Conservation (phyloP, 2,329 filamentous ascomycete species). For the Tolypocladium cylindrosporum region DNA sequence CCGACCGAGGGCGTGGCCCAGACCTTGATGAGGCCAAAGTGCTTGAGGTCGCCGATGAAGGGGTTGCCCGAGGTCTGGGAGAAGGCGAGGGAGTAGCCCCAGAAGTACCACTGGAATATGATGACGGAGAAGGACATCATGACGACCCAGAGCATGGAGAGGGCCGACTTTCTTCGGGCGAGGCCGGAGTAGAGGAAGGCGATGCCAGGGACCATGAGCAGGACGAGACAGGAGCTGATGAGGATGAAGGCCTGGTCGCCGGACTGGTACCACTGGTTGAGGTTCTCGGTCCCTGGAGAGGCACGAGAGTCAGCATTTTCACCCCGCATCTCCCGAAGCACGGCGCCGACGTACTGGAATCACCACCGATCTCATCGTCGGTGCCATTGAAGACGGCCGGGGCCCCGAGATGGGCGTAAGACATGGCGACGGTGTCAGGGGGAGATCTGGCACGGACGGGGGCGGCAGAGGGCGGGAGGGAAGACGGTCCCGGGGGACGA, state of each 20-base stretch:
- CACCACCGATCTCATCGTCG: conserved; percentile 55
- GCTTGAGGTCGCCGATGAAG: conserved; percentile 82
- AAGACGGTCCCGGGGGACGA: background rate
- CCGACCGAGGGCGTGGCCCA: conserved; percentile 78
- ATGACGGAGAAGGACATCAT: conserved; percentile 90
- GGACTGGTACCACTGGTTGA: conserved; percentile 91
- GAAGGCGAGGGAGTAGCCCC: conserved; percentile 95
- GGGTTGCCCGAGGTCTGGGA: conserved; percentile 71
- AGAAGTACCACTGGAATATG: conserved; percentile 99
- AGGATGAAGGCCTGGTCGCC: conserved; percentile 95
- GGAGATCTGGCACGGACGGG: conserved; percentile 4
- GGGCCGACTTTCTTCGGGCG: conserved; percentile 91
- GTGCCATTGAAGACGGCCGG: conserved; percentile 55
- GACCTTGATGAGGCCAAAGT: conserved; percentile 82
- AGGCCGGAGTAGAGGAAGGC: conserved; percentile 96
- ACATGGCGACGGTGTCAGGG: conserved; percentile 30
- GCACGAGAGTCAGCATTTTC: background rate
- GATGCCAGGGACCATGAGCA: conserved; percentile 94
- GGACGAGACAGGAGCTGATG: conserved; percentile 79
- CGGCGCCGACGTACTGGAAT: conserved; percentile 55
- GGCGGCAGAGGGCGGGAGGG: background rate
- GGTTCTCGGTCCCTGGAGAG: conserved; percentile 61
- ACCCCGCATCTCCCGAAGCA: background rate
- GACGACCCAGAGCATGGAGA: conserved; percentile 94
- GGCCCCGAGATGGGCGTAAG: conserved; percentile 48